Evolutionary conservation across 768 basidiomycete species (phyloP).

Genomic region (Boletus fagicola): DNA sequence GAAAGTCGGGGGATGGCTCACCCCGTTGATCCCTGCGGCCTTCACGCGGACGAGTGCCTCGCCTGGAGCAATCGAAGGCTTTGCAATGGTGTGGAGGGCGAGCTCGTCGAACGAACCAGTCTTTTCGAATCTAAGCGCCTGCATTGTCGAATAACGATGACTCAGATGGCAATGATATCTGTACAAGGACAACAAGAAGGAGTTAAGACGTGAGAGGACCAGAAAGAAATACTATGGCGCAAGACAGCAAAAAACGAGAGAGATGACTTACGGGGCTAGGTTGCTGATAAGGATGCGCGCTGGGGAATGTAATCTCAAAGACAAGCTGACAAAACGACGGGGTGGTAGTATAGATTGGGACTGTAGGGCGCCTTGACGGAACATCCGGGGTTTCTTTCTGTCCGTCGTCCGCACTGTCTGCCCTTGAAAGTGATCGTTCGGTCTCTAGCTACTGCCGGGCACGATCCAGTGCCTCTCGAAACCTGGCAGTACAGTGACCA

Average conservation of each 20-base stretch:
- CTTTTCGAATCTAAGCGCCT: constrained; percentile 33
- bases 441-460: not conserved
- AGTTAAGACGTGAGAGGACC: not conserved
- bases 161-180: constrained; percentile 1
- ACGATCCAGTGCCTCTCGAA: not conserved
- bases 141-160: constrained; percentile 23
- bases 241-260: not conserved
- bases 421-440: not conserved
- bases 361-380: constrained; percentile 6
- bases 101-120: constrained; percentile 33
- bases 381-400: constrained; percentile 7
- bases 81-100: constrained; percentile 22
- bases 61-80: constrained; percentile 28
- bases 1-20: too few relatives aligned
- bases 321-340: constrained; percentile 1
- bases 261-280: constrained; percentile 3
- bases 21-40: constrained; percentile 35
- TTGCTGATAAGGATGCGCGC: not conserved
- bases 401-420: constrained; percentile 11
- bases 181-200: not conserved
- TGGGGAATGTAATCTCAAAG: not conserved
- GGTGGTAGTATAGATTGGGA: not conserved
- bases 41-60: constrained; percentile 34
- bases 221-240: not conserved
- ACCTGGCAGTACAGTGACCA: not conserved